Conservation (phyloP, 352 stramenopile species). For the Phytophthora sp. region DNA sequence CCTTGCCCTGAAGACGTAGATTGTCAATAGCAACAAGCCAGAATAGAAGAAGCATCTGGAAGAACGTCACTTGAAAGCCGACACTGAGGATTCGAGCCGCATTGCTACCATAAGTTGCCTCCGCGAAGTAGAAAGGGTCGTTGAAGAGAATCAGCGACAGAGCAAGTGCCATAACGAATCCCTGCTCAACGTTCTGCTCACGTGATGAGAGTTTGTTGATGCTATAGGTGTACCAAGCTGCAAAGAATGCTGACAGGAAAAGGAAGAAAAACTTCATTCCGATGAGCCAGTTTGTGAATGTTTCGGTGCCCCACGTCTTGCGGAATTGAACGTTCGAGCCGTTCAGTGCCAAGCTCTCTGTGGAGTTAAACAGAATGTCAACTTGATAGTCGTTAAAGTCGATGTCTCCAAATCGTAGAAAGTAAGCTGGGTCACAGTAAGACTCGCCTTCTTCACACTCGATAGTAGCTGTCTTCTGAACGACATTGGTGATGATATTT, state of each 20-base stretch:
- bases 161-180: constrained; percentile 53
- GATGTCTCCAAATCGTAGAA: constrained; percentile 61
- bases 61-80: constrained; percentile 65
- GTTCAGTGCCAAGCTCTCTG: constrained; percentile 39
- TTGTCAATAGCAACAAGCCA: constrained; percentile 69
- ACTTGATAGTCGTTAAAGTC: constrained; percentile 62
- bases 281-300: constrained; percentile 66
- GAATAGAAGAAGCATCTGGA: constrained; percentile 63
- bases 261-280: constrained; percentile 67
- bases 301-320: constrained; percentile 56
- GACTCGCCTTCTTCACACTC: constrained; percentile 38
- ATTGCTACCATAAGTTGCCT: constrained; percentile 57
- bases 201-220: constrained; percentile 50
- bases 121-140: constrained; percentile 63
- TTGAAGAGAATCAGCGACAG: constrained; percentile 63
- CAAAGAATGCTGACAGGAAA: constrained; percentile 42
- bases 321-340: constrained; percentile 55
- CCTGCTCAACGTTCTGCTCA: constrained; percentile 68
- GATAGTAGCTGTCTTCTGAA: constrained; percentile 44
- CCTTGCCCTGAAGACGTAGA: constrained; percentile 54
- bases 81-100: constrained; percentile 54
- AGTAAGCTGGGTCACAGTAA: constrained; percentile 54
- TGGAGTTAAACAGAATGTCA: constrained; percentile 66
- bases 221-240: constrained; percentile 51
- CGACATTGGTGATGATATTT: constrained; percentile 44